phyloP scores from a whole-genome alignment of 805 yeast species.

The Groenewaldozyma tartarivorans region DNA sequence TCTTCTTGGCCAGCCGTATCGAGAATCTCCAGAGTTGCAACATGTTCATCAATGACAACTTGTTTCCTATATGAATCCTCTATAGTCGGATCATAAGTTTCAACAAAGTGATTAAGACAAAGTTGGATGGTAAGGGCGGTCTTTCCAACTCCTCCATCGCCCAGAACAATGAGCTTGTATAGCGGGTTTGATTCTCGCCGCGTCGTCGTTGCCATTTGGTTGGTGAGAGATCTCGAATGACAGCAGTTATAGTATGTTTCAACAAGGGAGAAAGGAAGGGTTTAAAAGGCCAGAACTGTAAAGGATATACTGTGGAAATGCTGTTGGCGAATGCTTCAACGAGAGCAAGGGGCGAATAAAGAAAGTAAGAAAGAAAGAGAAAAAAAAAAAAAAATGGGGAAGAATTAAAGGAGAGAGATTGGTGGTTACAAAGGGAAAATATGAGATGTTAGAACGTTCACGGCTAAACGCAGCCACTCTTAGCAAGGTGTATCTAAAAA shows the following conservation, averaged over 20 bases:
- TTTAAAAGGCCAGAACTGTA: not conserved
- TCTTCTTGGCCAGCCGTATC: conserved; percentile 94
- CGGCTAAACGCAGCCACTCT: too few species aligned
- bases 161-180: conserved; percentile 88
- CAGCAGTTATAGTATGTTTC: too few species aligned
- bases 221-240: too few species aligned
- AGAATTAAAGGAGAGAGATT: not conserved
- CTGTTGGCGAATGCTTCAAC: too few species aligned
- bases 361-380: not conserved
- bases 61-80: conserved; percentile 64
- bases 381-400: not conserved
- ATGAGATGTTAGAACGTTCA: too few species aligned
- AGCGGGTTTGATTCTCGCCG: conserved; percentile 24
- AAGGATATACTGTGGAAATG: not conserved
- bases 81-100: conserved; percentile 96
- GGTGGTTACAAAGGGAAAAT: too few species aligned
- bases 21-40: conserved; percentile 68
- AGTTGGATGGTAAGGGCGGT: conserved; percentile 87
- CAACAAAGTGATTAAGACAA: conserved; percentile 82
- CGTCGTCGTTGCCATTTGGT: conserved; percentile 5
- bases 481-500: too few species aligned
- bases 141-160: conserved; percentile 99
- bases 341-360: not conserved
- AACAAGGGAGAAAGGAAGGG: too few species aligned
- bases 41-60: conserved; percentile 71